phyloP scores from a whole-genome alignment of 129 eudicot species.

The Solidago caesia region DNA sequence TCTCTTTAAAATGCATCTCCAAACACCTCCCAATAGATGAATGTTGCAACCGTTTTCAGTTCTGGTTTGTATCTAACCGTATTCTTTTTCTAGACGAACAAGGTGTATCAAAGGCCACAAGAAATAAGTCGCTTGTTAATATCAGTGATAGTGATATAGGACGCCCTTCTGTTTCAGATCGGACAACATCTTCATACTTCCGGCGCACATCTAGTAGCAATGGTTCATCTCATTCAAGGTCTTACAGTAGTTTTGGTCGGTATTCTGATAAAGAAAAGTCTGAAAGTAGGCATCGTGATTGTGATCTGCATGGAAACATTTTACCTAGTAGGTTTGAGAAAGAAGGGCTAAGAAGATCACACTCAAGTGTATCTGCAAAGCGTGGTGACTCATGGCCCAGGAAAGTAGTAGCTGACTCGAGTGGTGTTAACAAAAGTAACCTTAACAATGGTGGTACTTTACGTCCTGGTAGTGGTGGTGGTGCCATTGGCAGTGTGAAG shows the following conservation, averaged over 20 bases:
- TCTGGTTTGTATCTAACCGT: constrained; percentile 4
- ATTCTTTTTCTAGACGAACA: constrained; percentile 54
- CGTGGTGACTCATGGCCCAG: constrained; percentile 65
- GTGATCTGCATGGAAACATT: constrained; percentile 53
- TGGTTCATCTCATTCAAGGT: constrained; percentile 55
- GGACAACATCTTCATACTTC: constrained; percentile 63
- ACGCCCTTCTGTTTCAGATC: constrained; percentile 55
- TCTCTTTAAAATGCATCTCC: background rate
- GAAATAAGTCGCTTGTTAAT: constrained; percentile 52
- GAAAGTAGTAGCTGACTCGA: constrained; percentile 41
- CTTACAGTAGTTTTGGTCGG: constrained; percentile 68
- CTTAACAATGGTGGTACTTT: constrained; percentile 42
- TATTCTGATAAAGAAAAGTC: constrained; percentile 56
- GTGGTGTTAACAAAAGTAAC: constrained; percentile 36
- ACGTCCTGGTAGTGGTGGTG: constrained; percentile 29
- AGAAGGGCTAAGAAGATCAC: constrained; percentile 80
- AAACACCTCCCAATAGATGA: background rate
- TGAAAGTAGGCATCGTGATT: constrained; percentile 54
- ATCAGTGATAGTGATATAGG: constrained; percentile 51
- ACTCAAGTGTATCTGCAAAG: constrained; percentile 61
- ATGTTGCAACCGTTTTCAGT: background rate
- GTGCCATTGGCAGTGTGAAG: constrained; percentile 40
- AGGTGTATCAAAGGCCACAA: constrained; percentile 43
- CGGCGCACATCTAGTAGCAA: constrained; percentile 72
- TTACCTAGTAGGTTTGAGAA: constrained; percentile 58